These are phyloP conservation scores for Ceratocystis lukuohia DNA, from an alignment of 2,329 filamentous ascomycete genomes.

Conservation along the genomic window DNA sequence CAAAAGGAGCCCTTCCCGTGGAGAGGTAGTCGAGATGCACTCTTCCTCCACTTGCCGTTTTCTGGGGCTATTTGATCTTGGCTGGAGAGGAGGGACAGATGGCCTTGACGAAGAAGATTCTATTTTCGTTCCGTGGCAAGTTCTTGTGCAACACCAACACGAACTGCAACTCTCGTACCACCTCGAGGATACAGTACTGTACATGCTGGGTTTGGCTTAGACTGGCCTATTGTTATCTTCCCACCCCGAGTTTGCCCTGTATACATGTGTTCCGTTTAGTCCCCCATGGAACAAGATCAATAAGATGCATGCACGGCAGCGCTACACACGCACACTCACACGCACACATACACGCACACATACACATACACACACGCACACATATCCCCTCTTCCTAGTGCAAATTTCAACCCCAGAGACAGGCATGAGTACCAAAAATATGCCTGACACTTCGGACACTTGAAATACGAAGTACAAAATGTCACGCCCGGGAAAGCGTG, in stretches of 20 bases:
- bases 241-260: not conserved
- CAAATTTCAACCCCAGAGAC: too few species aligned
- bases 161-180: not conserved
- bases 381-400: too few species aligned
- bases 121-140: not conserved
- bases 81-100: not conserved
- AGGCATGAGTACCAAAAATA: not conserved
- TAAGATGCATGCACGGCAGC: not conserved
- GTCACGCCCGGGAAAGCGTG: not conserved
- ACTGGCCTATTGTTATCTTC: not conserved
- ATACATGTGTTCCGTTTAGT: not conserved
- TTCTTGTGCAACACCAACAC: not conserved
- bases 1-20: not conserved
- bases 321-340: not conserved
- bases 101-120: not conserved
- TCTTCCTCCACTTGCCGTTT: not conserved
- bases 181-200: not conserved
- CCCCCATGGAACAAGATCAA: not conserved
- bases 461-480: not conserved
- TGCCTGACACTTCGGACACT: not conserved
- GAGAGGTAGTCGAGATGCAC: not conserved
- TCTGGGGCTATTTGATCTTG: not conserved
- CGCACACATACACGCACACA: too few species aligned
- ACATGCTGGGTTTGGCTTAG: not conserved
- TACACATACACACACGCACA: too few species aligned